Evolutionary conservation across 2,329 filamentous ascomycete genomes (phyloP), one percentile per base, ranked within the genome.

Genomic region (Arthrobotrys musiformis): DNA sequence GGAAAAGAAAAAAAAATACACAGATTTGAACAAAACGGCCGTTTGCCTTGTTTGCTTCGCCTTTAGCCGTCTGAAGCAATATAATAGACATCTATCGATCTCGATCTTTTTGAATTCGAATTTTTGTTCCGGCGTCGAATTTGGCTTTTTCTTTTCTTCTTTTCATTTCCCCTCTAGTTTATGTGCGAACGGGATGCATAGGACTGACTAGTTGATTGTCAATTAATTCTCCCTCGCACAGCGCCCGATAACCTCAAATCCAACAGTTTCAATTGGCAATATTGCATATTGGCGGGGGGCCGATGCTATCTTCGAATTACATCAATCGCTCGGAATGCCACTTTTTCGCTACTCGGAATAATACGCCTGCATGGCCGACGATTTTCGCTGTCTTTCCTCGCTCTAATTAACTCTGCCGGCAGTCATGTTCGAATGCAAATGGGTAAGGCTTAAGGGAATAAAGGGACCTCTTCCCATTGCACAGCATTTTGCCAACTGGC

Each of bases 401-500:
- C 22, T 4, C 35, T 40, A 28, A 35, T 48, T 48, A 46, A 48
- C 58, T 46, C 40, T 44, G 37, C 42, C 28, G n/a, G n/a, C n/a
- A n/a, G n/a, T 33, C 58, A 62, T 33, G 30, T 33, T 33, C 30
- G 9, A 33, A 17, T 2, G n/a, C 17, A 42, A n/a, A n/a, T n/a
- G n/a, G n/a, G n/a, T n/a, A n/a, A n/a, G n/a, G n/a, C n/a, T n/a
- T n/a, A n/a, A 42, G 7, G 37, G 37, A n/a, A n/a, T n/a, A 2
- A 26, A 35, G 40, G 40, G 4, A 17, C 24, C 22, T 48, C 44
- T 52, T n/a, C 28, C 50, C 50, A 70, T 70, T 63, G 46, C 35
- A 67, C 46, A 60, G 19, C 40, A 58, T 26, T 28, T 62, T 56
- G 50, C 50, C 37, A 33, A 22, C 26, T 30, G 66, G 62, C 70